Conservation (phyloP, 192 early-diverging fungal genomes). For the Geranomyces michiganensis region DNA sequence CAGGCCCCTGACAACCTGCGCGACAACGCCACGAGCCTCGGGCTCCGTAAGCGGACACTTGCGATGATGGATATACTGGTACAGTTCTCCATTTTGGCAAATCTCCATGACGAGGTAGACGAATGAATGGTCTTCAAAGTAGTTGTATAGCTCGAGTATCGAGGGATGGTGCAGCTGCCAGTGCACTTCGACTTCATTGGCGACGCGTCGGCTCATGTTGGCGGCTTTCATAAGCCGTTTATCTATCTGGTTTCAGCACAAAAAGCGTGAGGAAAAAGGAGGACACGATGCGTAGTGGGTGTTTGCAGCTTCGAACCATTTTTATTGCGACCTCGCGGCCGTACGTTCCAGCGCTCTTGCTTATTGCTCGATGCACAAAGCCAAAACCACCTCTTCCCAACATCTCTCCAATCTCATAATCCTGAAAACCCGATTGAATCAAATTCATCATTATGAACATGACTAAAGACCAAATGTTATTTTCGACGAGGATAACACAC, state of each 20-base stretch:
- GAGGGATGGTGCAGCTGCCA: conserved; percentile 58
- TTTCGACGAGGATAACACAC: not conserved
- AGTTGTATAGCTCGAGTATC: conserved; percentile 63
- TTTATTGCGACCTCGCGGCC: conserved; percentile 55
- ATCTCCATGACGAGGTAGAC: conserved; percentile 79
- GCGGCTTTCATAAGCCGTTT: conserved; percentile 46
- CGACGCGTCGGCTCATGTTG: conserved; percentile 55
- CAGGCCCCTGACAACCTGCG: conserved; percentile 62
- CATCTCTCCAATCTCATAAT: conserved; percentile 51
- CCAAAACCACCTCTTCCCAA: conserved; percentile 57
- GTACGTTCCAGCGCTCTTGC: conserved; percentile 29
- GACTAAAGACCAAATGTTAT: not conserved
- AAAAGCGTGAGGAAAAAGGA: not conserved
- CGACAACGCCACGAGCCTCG: conserved; percentile 58
- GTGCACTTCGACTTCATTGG: conserved; percentile 70
- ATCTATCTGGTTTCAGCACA: conserved; percentile 47
- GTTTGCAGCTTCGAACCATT: too few species aligned
- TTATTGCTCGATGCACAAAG: conserved; percentile 48
- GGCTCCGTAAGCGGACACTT: conserved; percentile 54
- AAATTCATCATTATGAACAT: not conserved
- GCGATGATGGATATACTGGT: conserved; percentile 48
- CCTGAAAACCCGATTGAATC: too few species aligned
- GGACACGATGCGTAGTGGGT: not conserved
- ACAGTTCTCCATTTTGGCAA: conserved; percentile 60
- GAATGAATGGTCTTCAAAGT: conserved; percentile 67